Conservation (phyloP, 805 yeast species). For the Wickerhamomyces alni region DNA sequence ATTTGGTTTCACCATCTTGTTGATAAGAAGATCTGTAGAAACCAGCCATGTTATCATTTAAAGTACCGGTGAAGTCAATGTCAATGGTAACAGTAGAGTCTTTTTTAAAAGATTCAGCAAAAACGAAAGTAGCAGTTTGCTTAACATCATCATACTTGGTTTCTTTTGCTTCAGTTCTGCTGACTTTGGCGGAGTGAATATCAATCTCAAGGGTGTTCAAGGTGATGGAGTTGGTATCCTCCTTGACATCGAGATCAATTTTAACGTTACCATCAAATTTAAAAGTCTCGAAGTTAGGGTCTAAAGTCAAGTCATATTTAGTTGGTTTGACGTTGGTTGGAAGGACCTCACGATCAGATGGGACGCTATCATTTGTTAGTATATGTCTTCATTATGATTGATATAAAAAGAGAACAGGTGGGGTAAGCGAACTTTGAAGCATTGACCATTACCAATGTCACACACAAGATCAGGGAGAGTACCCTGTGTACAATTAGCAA, state of each 20-base stretch:
- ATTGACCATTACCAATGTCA: background rate
- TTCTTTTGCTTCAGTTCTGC: constrained; percentile 28
- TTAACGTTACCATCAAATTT: constrained; percentile 50
- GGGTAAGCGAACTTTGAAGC: background rate
- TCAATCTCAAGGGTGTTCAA: constrained; percentile 65
- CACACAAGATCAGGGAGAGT: no score
- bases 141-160: constrained; percentile 42
- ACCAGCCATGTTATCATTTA: constrained; percentile 79
- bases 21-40: constrained; percentile 68
- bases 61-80: constrained; percentile 51
- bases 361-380: constrained; percentile 15
- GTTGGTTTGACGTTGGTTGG: constrained; percentile 66
- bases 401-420: background rate
- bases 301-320: constrained; percentile 64
- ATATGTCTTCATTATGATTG: no score
- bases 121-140: constrained; percentile 59
- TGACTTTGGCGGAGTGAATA: constrained; percentile 40
- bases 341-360: constrained; percentile 36
- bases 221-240: constrained; percentile 37
- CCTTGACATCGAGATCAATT: constrained; percentile 50
- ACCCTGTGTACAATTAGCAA: no score
- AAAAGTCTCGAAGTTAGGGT: constrained; percentile 55
- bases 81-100: constrained; percentile 39
- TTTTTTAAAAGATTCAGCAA: constrained; percentile 36
- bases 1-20: constrained; percentile 56